Evolutionary conservation across 257 asterid genomes (phyloP).

Genomic region (Solanum appendiculatum): DNA sequence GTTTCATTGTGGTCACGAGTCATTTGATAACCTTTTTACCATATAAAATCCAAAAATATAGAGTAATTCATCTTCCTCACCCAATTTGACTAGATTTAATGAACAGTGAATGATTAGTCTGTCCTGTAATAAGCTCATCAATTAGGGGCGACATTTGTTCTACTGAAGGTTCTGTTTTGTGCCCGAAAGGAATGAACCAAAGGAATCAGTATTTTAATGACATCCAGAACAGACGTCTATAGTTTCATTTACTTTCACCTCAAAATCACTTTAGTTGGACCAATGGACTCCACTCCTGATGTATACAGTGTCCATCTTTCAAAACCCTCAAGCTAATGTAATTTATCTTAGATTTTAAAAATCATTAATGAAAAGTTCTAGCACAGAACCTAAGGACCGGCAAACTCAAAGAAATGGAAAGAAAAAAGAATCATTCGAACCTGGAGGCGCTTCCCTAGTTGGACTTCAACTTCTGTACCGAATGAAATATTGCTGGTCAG

Average conservation of each 20-base stretch:
- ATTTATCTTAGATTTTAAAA: not conserved
- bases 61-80: not conserved
- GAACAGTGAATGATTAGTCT: not conserved
- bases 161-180: not conserved
- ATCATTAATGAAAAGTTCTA: not conserved
- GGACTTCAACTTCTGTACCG: slow-evolving; percentile 97
- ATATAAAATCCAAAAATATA: not conserved
- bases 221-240: not conserved
- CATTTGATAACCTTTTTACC: not conserved
- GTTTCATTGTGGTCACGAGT: not conserved
- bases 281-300: not conserved
- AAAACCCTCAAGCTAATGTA: not conserved
- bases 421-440: slow-evolving; percentile 20
- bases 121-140: not conserved
- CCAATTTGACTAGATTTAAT: not conserved
- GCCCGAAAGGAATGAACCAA: not conserved
- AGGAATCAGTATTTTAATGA: not conserved
- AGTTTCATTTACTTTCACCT: not conserved
- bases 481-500: slow-evolving; percentile 96
- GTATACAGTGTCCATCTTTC: not conserved
- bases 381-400: not conserved
- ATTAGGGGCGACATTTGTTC: not conserved
- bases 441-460: slow-evolving; percentile 98
- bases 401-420: not conserved
- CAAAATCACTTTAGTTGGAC: not conserved